Base-by-base conservation (phyloP, 2,329 filamentous ascomycete genomes). In the Sarocladiaceae sp. region DNA sequence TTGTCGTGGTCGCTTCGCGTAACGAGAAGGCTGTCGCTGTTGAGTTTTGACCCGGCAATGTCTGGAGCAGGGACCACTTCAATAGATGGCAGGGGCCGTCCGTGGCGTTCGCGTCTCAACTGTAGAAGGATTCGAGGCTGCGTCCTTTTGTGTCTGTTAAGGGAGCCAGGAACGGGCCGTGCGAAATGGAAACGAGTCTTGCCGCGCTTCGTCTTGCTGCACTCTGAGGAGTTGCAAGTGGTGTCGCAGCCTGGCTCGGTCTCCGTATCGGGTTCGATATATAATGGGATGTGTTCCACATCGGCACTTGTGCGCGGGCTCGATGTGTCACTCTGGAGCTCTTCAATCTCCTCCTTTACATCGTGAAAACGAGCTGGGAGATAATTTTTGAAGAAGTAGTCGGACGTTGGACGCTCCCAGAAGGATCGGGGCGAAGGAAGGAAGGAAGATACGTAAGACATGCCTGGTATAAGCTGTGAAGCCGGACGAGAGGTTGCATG, bases 41-140 rank as follows among this genome's bases (percentile, higher is more conserved):
- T 81, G 3, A 92, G 71, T 59, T 82, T 83, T 20, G 78, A 77
- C 50, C 78, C 76, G 59, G 88, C 85, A 47, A 88, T 75, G 6
- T 80, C 77, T 1, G 85, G 82, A 56, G 84, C 82, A 0, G 87
- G 86, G 37, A 90, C 78, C n/a, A 90, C 80, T 59, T 93, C 88
- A 57, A 89, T 83, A 3, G 82, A 79, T 1, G 88, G 88, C 50
- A 76, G 76, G 0, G 86, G 85, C 22, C 87, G 79, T 18, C 54
- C 46, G 18, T 52, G 31, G 15, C 73, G 74, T 55, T 82, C 77
- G 36, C 75, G 77, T 61, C 91, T 88, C 15, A 92, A 71, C 65
- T 93, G 88, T 5, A 92, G 75, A 5, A 90, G 70, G 17, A 90
- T 70, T 50, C 82, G 82, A 11, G 87, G 86, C 15, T 86, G 80